These are phyloP conservation scores for Fusarium subglutinans DNA, from an alignment of 2,329 filamentous ascomycete species.

Conservation along the genomic window DNA sequence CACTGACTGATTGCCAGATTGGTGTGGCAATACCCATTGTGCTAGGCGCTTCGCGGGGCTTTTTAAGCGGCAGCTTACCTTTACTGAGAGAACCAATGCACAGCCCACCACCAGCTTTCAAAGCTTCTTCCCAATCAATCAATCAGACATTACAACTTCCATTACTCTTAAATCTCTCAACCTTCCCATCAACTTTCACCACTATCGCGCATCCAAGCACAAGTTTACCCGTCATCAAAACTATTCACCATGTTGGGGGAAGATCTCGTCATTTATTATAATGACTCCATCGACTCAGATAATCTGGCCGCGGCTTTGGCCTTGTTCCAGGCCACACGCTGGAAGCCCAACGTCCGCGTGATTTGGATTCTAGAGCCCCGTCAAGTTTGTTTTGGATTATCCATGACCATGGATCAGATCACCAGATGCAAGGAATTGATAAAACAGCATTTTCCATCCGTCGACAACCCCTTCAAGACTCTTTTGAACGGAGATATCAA, in stretches of 20 bases:
- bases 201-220: background rate
- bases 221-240: background rate
- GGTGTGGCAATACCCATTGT: background rate
- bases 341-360: conserved; percentile 16
- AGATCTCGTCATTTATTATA: conserved; percentile 39
- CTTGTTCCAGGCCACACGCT: conserved; percentile 20
- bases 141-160: conserved; percentile 1
- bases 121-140: conserved; percentile 3
- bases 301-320: conserved; percentile 38
- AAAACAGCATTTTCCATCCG: conserved; percentile 20
- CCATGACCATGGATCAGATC: conserved; percentile 24
- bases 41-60: conserved; percentile 25
- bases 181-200: conserved; percentile 7
- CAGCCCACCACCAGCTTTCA: conserved; percentile 17
- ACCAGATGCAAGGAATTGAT: conserved; percentile 27
- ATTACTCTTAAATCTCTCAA: conserved; percentile 27
- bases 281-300: conserved; percentile 42
- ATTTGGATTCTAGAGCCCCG: conserved; percentile 41
- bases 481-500: conserved; percentile 35
- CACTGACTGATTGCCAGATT: background rate
- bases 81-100: background rate
- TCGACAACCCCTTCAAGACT: conserved; percentile 29
- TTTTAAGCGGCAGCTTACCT: conserved; percentile 22
- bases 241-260: conserved; percentile 20
- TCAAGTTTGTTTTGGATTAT: conserved; percentile 35